phyloP scores from a whole-genome alignment of 2,329 filamentous ascomycete species.

The Neonectria sp. region DNA sequence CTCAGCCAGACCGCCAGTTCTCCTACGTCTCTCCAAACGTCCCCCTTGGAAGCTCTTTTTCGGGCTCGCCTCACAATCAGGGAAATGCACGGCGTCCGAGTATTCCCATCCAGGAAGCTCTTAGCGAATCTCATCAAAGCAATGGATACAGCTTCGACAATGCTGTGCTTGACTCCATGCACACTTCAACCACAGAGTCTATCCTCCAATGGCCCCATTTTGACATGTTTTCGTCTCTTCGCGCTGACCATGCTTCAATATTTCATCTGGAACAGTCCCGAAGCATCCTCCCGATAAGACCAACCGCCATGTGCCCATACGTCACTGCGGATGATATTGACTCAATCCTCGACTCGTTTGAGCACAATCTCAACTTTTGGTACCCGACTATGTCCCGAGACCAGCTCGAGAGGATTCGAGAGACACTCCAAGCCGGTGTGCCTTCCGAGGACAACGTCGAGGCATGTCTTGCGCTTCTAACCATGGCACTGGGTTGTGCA shows the following conservation, averaged over 20 bases:
- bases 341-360: slow-evolving; percentile 60
- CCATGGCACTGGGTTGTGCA: slow-evolving; percentile 64
- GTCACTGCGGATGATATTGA: slow-evolving; percentile 59
- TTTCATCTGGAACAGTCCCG: slow-evolving; percentile 64
- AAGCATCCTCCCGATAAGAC: slow-evolving; percentile 51
- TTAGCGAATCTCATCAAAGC: slow-evolving; percentile 38
- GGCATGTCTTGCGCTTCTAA: slow-evolving; percentile 61
- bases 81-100: slow-evolving; percentile 41
- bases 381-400: slow-evolving; percentile 64
- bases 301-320: slow-evolving; percentile 58
- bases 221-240: slow-evolving; percentile 59
- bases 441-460: slow-evolving; percentile 55
- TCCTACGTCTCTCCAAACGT: slow-evolving; percentile 35
- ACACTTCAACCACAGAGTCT: slow-evolving; percentile 66
- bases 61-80: slow-evolving; percentile 40
- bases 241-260: slow-evolving; percentile 60
- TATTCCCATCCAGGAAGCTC: slow-evolving; percentile 43
- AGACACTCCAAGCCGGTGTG: slow-evolving; percentile 51
- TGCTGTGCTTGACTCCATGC: slow-evolving; percentile 64
- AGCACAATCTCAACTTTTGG: slow-evolving; percentile 66
- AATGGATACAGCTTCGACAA: slow-evolving; percentile 57
- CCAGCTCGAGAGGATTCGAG: slow-evolving; percentile 54
- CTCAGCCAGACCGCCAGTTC: slow-evolving; percentile 26
- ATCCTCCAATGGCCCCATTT: slow-evolving; percentile 68
- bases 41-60: slow-evolving; percentile 41